Evolutionary conservation across 108 stramenopile genomes (phyloP), one percentile per base, ranked within the genome.

Genomic region (Skeletonema grethae): DNA sequence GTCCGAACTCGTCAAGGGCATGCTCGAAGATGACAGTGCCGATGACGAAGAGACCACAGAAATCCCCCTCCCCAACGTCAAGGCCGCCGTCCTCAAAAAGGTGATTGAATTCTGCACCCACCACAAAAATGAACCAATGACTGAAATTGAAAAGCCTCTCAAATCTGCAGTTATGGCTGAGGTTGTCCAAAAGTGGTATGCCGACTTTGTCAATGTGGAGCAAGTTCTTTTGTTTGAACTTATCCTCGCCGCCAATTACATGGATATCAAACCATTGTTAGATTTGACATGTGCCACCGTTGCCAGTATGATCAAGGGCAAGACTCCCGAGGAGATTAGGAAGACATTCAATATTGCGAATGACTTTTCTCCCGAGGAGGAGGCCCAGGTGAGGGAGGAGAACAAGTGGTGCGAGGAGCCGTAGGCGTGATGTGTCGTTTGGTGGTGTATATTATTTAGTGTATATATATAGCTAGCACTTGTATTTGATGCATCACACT

Each of bases 341-440:
- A 83, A 87, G 58, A 96, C 93, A 20, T 99, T 99, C 87, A 98
- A 98, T 84, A 98, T 99, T 80, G 89, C 88, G 57, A 99, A 99
- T 81, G 98, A 99, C 82, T 99, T 99, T 83, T 95, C 96, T 55
- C 99, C 98, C 2, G 98, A 99, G 73, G 98, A 99, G 72, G 99
- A 99, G 90, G 97, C 97, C 16, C 98, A 97, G 82, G 98, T 99
- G 7, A 88, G 98, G 39, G 98, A 99, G 80, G 98, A 99, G 90
- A 99, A 99, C 90, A 99, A 99, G 84, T 99, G 99, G 99, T 98
- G 97, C 62, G 99, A 99, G 85, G 98, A 98, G 67, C 94, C 99
- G n/a, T 98, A 92, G 82, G 66, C 36, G 8, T 38, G 34, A 38
- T 38, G 36, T 38, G 36, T 38, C 10, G 9, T 38, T 8, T 38